Evolutionary conservation across 2,329 filamentous ascomycete species (phyloP), one percentile per base, ranked within the genome.

Genomic region (Chaetomium olivaceum): DNA sequence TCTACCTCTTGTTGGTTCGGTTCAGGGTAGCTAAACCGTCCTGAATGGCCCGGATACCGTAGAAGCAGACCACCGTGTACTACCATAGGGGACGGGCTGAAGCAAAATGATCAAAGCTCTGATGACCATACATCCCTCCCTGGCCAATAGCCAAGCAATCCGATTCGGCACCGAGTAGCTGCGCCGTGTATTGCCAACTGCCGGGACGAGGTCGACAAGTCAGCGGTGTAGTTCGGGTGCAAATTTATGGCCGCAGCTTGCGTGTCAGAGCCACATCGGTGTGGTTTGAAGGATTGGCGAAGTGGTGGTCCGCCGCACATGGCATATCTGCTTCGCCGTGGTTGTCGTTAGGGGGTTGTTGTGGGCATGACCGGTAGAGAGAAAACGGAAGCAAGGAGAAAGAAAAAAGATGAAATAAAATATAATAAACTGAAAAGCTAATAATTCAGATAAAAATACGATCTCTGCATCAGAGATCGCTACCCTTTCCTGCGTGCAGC

Each of bases 291-390:
- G 61, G 55, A 58, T 63, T 50, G 48, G 11, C 14, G 36, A 23
- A 33, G 23, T 39, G 62, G 57, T 64, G 57, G 55, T 59, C 33
- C 50, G 62, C 33, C 25, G 57, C 62, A 39, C 33, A 61, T 12
- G 36, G 25, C n/a, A 23, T 54, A n/a, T 27, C n/a, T 56, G 36
- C 61, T 55, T 62, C 29, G 54, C 43, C 54, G 21, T 48, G 23
- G n/a, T 43, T 43, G 39, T n/a, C 39, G n/a, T n/a, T 14, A 7
- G 5, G 16, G 39, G 39, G 39, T 29, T 29, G 39, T 43, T 19
- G 39, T 19, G 39, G 39, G 39, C 39, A 43, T 43, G 39, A n/a
- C 39, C 16, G 16, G 16, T 2, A n/a, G 36, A 39, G 12, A 56
- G 8, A n/a, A 19, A 25, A 39, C 33, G 54, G 23, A 58, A 48